phyloP scores from a whole-genome alignment of 106 monocot genomes.

The Phalaenopsis equestris region DNA sequence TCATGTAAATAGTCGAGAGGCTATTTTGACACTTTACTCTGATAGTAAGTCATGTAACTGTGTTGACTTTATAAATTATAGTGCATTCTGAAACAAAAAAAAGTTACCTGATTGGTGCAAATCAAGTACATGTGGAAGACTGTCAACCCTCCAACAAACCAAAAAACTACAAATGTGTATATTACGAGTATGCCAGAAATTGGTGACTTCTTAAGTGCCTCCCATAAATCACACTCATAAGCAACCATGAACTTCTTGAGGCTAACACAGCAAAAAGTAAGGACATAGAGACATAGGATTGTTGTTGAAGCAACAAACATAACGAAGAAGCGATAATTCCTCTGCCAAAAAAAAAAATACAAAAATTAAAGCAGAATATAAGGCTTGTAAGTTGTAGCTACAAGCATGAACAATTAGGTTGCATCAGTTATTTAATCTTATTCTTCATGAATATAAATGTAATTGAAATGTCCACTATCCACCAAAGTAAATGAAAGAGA shows the following conservation, averaged over 20 bases:
- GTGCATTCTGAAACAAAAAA: background rate
- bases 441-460: background rate
- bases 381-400: background rate
- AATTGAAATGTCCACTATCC: background rate
- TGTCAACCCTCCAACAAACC: conserved; percentile 65
- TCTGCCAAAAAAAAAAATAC: conserved; percentile 25
- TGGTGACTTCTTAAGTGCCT: conserved; percentile 38
- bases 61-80: background rate
- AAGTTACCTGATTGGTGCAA: conserved; percentile 54
- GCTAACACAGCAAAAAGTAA: conserved; percentile 53
- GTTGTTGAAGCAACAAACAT: conserved; percentile 49
- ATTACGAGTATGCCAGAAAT: conserved; percentile 48
- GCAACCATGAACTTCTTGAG: conserved; percentile 30
- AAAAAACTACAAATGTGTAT: conserved; percentile 47
- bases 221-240: conserved; percentile 36
- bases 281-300: conserved; percentile 51
- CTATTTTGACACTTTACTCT: too few relatives aligned
- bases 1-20: too few relatives aligned
- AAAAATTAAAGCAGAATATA: background rate
- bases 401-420: background rate
- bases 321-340: conserved; percentile 56
- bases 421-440: background rate
- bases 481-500: background rate
- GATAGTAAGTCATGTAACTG: background rate
- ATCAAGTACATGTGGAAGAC: conserved; percentile 49